phyloP scores from a whole-genome alignment of 2,329 filamentous ascomycete genomes.

The Ilyonectria mors-panacis region DNA sequence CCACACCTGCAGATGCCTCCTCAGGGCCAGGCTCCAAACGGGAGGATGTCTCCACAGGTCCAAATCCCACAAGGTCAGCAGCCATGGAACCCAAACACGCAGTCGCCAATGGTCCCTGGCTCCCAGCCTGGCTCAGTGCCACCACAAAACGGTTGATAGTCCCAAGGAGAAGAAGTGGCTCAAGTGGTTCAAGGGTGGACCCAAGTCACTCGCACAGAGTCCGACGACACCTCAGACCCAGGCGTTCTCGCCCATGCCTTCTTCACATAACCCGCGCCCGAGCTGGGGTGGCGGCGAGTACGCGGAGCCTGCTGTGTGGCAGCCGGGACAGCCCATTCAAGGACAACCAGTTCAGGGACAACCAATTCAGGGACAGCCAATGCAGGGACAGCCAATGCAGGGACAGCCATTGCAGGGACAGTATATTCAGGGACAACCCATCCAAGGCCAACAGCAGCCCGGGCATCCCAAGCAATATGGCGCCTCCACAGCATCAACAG shows the following conservation, averaged over 20 bases:
- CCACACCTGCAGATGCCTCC: slow-evolving; percentile 20
- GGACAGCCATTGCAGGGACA: slow-evolving; percentile 20
- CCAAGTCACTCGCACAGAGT: slow-evolving; percentile 39
- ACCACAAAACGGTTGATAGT: slow-evolving; percentile 31
- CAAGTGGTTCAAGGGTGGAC: slow-evolving; percentile 46
- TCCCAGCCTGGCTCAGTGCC: slow-evolving; percentile 39
- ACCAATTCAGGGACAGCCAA: neutral
- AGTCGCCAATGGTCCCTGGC: slow-evolving; percentile 31
- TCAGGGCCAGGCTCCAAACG: slow-evolving; percentile 17
- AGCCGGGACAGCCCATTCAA: slow-evolving; percentile 38
- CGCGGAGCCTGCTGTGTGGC: slow-evolving; percentile 40
- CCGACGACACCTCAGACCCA: slow-evolving; percentile 34
- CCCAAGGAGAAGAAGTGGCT: slow-evolving; percentile 47
- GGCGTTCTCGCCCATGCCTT: slow-evolving; percentile 23
- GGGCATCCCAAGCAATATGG: neutral
- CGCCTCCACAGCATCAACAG: slow-evolving; percentile 8
- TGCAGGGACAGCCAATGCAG: too few relatives aligned
- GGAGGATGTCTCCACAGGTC: slow-evolving; percentile 21
- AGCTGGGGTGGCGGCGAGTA: slow-evolving; percentile 43
- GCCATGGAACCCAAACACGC: slow-evolving; percentile 35
- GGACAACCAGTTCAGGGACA: neutral
- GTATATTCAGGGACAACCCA: slow-evolving; percentile 35
- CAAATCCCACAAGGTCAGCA: slow-evolving; percentile 33
- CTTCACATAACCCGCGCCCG: slow-evolving; percentile 21
- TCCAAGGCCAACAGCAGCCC: neutral